Conservation (phyloP, 2,329 filamentous ascomycete genomes). For the Apiospora sp. region DNA sequence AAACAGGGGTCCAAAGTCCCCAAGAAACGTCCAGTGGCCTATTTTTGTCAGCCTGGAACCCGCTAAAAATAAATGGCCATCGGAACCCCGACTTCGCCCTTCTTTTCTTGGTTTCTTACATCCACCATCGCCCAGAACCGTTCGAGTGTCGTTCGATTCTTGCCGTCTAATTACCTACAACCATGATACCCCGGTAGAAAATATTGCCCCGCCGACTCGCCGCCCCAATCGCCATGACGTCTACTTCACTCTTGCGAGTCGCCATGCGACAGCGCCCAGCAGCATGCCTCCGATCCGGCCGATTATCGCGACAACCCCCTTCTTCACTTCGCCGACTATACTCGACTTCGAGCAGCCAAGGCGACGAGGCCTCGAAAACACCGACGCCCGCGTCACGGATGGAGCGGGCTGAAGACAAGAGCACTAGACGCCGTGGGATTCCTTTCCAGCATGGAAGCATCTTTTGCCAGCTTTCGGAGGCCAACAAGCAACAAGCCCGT, state of each 20-base stretch:
- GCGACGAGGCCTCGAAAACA: not conserved
- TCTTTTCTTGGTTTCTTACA: not conserved
- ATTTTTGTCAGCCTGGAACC: not conserved
- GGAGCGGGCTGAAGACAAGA: too few species aligned
- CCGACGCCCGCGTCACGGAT: too few species aligned
- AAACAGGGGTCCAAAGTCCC: constrained; percentile 1
- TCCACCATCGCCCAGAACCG: not conserved
- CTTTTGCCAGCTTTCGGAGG: not conserved
- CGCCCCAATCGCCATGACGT: not conserved
- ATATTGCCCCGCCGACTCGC: not conserved
- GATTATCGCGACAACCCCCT: not conserved
- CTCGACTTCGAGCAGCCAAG: not conserved
- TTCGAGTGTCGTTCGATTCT: constrained; percentile 4
- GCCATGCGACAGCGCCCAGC: not conserved
- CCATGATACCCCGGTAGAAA: constrained; percentile 20
- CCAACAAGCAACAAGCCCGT: not conserved
- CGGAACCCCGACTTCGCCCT: constrained; percentile 3
- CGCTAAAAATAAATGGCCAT: not conserved
- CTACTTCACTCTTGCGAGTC: not conserved
- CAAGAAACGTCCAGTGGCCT: not conserved
- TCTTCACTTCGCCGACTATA: not conserved
- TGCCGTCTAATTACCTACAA: not conserved
- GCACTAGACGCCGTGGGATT: too few species aligned
- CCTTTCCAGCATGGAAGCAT: too few species aligned
- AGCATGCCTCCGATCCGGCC: not conserved